Conservation (phyloP, 164 flowering plant genomes). For the Kalanchoe fedtschenkoi region DNA sequence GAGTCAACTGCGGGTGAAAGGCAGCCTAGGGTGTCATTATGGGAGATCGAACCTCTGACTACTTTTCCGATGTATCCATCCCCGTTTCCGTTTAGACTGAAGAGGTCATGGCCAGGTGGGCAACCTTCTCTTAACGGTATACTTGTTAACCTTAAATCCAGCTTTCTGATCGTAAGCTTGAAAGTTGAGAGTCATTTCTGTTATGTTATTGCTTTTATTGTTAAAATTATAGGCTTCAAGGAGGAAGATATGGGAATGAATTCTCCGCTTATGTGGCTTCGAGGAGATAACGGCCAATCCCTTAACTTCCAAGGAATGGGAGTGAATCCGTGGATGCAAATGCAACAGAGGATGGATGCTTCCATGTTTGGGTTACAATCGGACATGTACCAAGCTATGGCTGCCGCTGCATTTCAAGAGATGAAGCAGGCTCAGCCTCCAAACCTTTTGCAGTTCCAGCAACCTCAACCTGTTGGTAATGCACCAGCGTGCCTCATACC, state of each 20-base stretch:
- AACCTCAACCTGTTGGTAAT: conserved; percentile 31
- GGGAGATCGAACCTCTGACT: conserved; percentile 96
- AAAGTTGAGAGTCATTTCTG: background rate
- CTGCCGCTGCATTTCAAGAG: conserved; percentile 80
- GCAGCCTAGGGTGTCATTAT: conserved; percentile 95
- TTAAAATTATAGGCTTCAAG: conserved; percentile 34
- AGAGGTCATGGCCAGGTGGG: conserved; percentile 94
- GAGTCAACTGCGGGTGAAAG: conserved; percentile 97
- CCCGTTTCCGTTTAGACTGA: conserved; percentile 76
- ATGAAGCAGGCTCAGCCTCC: conserved; percentile 42
- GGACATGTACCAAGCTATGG: conserved; percentile 81
- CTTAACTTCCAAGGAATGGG: conserved; percentile 81
- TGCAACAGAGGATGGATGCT: conserved; percentile 80
- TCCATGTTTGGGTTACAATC: conserved; percentile 66
- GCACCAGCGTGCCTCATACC: conserved; percentile 40
- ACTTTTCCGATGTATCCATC: conserved; percentile 98
- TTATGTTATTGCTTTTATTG: background rate
- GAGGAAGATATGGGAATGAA: conserved; percentile 68
- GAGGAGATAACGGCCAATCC: conserved; percentile 56
- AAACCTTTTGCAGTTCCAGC: conserved; percentile 61
- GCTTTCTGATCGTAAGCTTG: background rate
- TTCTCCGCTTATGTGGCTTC: conserved; percentile 79
- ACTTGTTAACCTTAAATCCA: background rate
- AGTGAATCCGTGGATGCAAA: conserved; percentile 73
- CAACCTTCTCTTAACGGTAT: conserved; percentile 66